Evolutionary conservation across 2,329 filamentous ascomycete genomes (phyloP), one percentile per base, ranked within the genome.

Genomic region (Fusarium austroafricanum): DNA sequence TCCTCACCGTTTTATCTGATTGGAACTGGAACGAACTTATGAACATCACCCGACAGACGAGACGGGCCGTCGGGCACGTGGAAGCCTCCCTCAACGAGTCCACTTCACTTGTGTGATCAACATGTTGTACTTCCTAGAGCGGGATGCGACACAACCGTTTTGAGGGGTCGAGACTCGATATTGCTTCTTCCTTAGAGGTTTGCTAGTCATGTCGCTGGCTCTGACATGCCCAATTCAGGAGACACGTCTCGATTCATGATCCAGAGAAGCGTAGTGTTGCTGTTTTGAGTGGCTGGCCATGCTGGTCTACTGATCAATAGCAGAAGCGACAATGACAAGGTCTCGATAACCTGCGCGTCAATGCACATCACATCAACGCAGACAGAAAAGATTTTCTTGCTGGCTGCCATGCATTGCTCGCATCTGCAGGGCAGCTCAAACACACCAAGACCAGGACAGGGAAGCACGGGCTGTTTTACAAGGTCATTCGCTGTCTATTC

Each of bases 41-140:
- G 38, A 39, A n/a, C 60, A 70, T 70, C 69, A 68, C 46, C 58
- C 55, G 57, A 73, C 68, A 60, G 58, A 61, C 70, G 58, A 61
- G 55, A 44, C 49, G 37, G 49, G 1, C 59, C 65, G 58, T 38
- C 53, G 55, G 59, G 66, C 66, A 71, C 68, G 69, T 71, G 69
- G 68, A 62, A 71, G 44, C 58, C 40, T 55, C 52, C 55, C 29
- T 51, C 43, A 51, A 23, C 2, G 47, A 51, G 15, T 67, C 45
- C 57, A 55, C 14, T 56, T 37, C 68, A 66, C 60, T 60, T 50
- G 46, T 55, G 51, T 46, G 70, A 72, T 73, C 70, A 65, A 33
- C 70, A 58, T 51, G 20, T 28, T 21, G 35, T 15, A 43, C 55
- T 62, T 51, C 60, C 60, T 53, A 70, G 45, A 59, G 58, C 18